Conservation (phyloP, 169 alveolate genomes). For the Babesia caballi region DNA sequence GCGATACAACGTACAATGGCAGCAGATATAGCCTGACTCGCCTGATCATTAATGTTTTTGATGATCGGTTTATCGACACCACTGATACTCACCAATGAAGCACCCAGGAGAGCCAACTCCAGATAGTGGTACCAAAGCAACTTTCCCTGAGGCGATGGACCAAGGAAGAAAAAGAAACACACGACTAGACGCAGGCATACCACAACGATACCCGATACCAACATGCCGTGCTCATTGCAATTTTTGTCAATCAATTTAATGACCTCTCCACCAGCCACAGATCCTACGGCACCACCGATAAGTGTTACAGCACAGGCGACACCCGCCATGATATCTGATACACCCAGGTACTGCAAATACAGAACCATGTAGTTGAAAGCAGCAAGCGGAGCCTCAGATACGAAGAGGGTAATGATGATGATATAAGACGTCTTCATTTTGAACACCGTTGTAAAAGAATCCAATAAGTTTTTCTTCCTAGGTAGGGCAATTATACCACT, state of each 20-base stretch:
- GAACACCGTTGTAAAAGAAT: background rate
- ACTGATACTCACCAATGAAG: background rate
- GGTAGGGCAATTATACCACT: background rate
- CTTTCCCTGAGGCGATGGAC: background rate
- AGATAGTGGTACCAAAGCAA: background rate
- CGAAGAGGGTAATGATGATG: constrained; percentile 40
- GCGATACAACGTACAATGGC: constrained; percentile 3
- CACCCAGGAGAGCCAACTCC: background rate
- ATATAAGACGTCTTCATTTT: background rate
- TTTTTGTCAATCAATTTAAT: constrained; percentile 76
- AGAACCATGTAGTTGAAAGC: constrained; percentile 85
- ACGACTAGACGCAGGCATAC: background rate
- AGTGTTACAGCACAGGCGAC: constrained; percentile 77
- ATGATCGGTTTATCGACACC: background rate
- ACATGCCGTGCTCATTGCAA: background rate
- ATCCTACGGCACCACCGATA: constrained; percentile 85
- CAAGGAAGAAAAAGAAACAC: background rate
- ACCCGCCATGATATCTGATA: constrained; percentile 84
- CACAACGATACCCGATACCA: background rate
- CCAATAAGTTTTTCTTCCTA: background rate
- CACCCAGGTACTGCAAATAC: constrained; percentile 86
- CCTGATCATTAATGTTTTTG: background rate
- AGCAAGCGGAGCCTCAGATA: constrained; percentile 87
- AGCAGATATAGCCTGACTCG: background rate
- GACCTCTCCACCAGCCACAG: constrained; percentile 82